Percentiles rank a stretch among this genome's conserved stretches.
These are phyloP conservation scores for Cladosporium cucumerinum DNA, from an alignment of 2,329 filamentous ascomycete species.

Conservation along the genomic window DNA sequence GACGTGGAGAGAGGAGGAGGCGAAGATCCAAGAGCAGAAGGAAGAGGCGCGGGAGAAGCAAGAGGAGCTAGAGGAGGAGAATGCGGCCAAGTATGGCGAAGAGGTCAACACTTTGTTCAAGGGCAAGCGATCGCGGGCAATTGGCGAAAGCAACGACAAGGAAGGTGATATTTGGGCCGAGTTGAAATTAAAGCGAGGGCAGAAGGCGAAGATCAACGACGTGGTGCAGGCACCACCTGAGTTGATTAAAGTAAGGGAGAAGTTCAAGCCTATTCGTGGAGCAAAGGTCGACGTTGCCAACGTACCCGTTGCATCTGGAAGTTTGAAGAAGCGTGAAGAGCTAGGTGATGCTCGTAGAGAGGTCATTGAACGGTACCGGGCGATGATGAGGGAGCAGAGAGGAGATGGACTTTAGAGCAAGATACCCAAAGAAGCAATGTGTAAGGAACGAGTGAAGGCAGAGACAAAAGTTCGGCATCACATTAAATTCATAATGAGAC, in stretches of 20 bases:
- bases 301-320: slow-evolving; percentile 66
- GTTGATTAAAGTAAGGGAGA: slow-evolving; percentile 60
- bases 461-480: not conserved
- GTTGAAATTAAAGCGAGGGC: slow-evolving; percentile 64
- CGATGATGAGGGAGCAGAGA: slow-evolving; percentile 56
- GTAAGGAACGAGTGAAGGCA: not conserved
- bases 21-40: slow-evolving; percentile 71
- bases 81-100: slow-evolving; percentile 62
- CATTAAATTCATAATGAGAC: not conserved
- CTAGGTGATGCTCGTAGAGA: slow-evolving; percentile 64
- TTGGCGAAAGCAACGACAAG: slow-evolving; percentile 50
- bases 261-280: slow-evolving; percentile 62
- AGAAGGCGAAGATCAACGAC: slow-evolving; percentile 49
- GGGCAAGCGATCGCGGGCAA: slow-evolving; percentile 43
- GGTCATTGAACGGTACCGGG: slow-evolving; percentile 71
- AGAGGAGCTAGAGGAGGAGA: slow-evolving; percentile 57
- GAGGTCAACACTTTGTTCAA: slow-evolving; percentile 26
- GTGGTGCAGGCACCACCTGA: slow-evolving; percentile 74
- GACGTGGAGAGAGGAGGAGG: slow-evolving; percentile 71
- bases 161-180: slow-evolving; percentile 76
- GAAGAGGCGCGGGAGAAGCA: slow-evolving; percentile 68
- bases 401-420: slow-evolving; percentile 1
- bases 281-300: slow-evolving; percentile 65
- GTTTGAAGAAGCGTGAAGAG: slow-evolving; percentile 69
- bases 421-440: slow-evolving; percentile 12